A percentile compares a stretch with the other conserved stretches of the same genome.
These are phyloP conservation scores for Pythium phragmiticola DNA, from an alignment of 352 stramenopile genomes.

Conservation along the genomic window DNA sequence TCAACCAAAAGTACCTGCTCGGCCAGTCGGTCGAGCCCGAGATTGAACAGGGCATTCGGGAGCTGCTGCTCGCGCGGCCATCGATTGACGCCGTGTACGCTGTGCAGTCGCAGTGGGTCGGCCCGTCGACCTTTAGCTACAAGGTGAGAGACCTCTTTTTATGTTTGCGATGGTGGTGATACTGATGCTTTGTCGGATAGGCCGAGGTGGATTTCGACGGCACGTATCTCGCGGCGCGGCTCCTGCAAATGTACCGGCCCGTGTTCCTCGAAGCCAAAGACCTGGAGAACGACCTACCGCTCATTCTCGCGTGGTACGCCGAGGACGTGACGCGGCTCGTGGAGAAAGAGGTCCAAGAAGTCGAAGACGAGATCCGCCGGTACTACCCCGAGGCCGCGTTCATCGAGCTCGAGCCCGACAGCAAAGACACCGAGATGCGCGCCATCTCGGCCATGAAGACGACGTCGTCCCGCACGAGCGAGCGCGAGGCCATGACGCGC, in stretches of 20 bases:
- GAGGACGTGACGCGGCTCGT: constrained; percentile 96
- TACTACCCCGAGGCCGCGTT: constrained; percentile 95
- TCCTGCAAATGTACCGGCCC: constrained; percentile 93
- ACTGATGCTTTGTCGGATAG: constrained; percentile 24
- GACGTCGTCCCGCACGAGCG: constrained; percentile 75
- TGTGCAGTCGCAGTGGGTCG: constrained; percentile 98
- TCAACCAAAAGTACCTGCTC: constrained; percentile 97
- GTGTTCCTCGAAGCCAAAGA: constrained; percentile 92
- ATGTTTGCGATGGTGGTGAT: too few species aligned
- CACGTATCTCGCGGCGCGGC: constrained; percentile 95
- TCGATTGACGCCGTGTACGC: constrained; percentile 95
- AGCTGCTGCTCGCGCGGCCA: constrained; percentile 73
- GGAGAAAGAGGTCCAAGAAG: constrained; percentile 94
- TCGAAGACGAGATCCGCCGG: constrained; percentile 92
- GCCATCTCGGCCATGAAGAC: constrained; percentile 81
- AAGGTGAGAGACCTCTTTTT: constrained; percentile 64
- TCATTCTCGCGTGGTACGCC: constrained; percentile 93
- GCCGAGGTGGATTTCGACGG: constrained; percentile 99
- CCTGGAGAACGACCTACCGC: constrained; percentile 90
- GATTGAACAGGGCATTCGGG: constrained; percentile 83
- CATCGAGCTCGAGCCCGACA: constrained; percentile 97
- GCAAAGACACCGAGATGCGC: constrained; percentile 87
- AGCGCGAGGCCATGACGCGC: constrained; percentile 83
- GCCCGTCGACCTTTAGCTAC: constrained; percentile 97
- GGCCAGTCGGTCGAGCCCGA: constrained; percentile 94